Evolutionary conservation across 352 stramenopile species (phyloP).

Genomic region (Pelagophyceae sp.): DNA sequence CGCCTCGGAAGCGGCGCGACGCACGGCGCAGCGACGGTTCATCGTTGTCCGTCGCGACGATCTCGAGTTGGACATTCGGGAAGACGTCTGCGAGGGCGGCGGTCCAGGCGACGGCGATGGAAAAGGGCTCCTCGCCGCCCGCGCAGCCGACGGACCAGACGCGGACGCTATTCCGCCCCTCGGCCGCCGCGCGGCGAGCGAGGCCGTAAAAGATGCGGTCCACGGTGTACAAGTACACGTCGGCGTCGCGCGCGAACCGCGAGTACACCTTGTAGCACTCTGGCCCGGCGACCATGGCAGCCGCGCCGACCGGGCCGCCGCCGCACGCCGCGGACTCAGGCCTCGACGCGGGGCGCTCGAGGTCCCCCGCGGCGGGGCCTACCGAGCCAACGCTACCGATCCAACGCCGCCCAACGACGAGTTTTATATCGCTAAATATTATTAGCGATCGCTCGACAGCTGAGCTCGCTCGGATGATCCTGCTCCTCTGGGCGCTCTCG

Average conservation of each 20-base stretch:
- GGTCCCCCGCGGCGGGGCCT: too few species aligned
- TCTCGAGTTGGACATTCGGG: background rate
- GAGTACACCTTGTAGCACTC: background rate
- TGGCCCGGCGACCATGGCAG: background rate
- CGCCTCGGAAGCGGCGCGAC: too few species aligned
- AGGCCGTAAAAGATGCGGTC: conserved; percentile 1
- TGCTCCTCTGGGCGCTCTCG: too few species aligned
- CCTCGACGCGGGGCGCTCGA: too few species aligned
- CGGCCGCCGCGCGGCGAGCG: background rate
- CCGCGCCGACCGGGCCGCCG: background rate
- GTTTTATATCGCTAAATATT: too few species aligned
- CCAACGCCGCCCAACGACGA: too few species aligned
- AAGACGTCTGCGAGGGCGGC: background rate
- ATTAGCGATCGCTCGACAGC: too few species aligned
- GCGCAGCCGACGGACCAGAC: conserved; percentile 17
- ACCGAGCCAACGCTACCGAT: too few species aligned
- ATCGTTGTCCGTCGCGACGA: background rate
- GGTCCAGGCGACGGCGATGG: conserved; percentile 1
- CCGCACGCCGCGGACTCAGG: too few species aligned
- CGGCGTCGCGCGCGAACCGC: conserved; percentile 1
- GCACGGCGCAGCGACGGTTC: background rate
- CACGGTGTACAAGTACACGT: background rate
- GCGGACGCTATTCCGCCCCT: background rate
- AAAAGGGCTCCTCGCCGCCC: conserved; percentile 18
- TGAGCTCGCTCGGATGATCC: too few species aligned